Percentiles rank a stretch among this genome's conserved stretches.
Evolutionary conservation across 2,329 filamentous ascomycete species (phyloP).

Genomic region (Paecilomyces formosus): DNA sequence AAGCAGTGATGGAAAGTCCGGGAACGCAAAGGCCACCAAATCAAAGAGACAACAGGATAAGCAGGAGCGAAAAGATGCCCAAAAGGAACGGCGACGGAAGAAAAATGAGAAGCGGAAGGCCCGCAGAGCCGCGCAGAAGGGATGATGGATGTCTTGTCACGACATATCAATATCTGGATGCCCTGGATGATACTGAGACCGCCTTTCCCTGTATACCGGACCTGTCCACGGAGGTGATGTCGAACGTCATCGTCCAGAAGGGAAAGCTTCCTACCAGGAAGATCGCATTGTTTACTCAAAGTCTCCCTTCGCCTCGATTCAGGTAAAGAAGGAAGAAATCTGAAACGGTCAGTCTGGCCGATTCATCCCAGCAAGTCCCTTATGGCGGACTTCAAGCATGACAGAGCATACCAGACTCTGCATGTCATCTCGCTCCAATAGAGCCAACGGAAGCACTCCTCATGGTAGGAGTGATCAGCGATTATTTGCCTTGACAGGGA

Average conservation of each 20-base stretch:
- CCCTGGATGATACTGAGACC: neutral
- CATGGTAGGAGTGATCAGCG: neutral
- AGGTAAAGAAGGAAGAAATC: neutral
- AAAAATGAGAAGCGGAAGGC: slow-evolving; percentile 33
- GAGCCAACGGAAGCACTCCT: neutral
- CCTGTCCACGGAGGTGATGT: neutral
- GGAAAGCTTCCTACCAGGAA: neutral
- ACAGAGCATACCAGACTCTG: neutral
- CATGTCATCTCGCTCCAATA: neutral
- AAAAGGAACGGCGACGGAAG: slow-evolving; percentile 23
- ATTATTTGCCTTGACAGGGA: neutral
- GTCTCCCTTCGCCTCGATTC: neutral
- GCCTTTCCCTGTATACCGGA: neutral
- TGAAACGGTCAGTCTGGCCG: neutral
- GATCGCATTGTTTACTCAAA: neutral
- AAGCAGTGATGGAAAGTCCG: slow-evolving; percentile 6
- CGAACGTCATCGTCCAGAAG: neutral
- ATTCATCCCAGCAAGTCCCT: neutral
- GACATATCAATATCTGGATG: neutral
- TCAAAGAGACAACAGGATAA: slow-evolving; percentile 12
- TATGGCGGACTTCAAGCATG: neutral
- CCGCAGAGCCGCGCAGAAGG: slow-evolving; percentile 3
- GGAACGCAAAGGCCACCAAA: slow-evolving; percentile 21
- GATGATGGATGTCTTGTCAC: slow-evolving; percentile 14
- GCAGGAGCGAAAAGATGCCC: slow-evolving; percentile 16